A percentile compares a stretch with the other conserved stretches of the same genome.
phyloP scores from a whole-genome alignment of 1,284 basidiomycete species.

The Microbotryum scabiosae region DNA sequence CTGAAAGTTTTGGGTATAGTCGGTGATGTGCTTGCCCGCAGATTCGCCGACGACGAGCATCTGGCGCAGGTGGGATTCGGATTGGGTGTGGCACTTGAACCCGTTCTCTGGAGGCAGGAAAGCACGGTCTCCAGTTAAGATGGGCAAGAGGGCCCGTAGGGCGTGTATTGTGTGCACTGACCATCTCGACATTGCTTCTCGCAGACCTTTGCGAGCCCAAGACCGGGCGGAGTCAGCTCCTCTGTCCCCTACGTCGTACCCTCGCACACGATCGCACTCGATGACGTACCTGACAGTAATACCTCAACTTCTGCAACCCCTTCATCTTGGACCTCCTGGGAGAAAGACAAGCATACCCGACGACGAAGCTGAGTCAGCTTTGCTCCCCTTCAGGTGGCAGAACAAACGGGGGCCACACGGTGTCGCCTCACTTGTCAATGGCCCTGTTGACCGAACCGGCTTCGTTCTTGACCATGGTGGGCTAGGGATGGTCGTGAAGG shows the following conservation, averaged over 20 bases:
- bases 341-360: no score
- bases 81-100: constrained; percentile 75
- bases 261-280: no score
- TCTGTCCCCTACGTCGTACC: no score
- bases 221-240: no score
- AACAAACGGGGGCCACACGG: no score
- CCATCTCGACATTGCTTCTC: constrained; percentile 73
- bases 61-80: constrained; percentile 83
- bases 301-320: constrained; percentile 76
- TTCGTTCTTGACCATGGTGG: neutral
- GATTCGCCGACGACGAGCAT: constrained; percentile 87
- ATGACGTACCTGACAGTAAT: constrained; percentile 58
- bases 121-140: neutral
- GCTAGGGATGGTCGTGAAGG: no score
- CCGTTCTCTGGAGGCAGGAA: constrained; percentile 71
- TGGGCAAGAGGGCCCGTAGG: neutral
- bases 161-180: neutral
- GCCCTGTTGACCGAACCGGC: no score
- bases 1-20: constrained; percentile 84
- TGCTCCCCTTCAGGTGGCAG: no score
- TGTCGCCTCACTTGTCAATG: no score
- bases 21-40: constrained; percentile 80
- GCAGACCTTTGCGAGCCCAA: constrained; percentile 59
- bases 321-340: neutral
- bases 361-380: no score